Evolutionary conservation across 2,329 filamentous ascomycete genomes (phyloP), one percentile per base, ranked within the genome.

Genomic region (Talaromyces sp.): DNA sequence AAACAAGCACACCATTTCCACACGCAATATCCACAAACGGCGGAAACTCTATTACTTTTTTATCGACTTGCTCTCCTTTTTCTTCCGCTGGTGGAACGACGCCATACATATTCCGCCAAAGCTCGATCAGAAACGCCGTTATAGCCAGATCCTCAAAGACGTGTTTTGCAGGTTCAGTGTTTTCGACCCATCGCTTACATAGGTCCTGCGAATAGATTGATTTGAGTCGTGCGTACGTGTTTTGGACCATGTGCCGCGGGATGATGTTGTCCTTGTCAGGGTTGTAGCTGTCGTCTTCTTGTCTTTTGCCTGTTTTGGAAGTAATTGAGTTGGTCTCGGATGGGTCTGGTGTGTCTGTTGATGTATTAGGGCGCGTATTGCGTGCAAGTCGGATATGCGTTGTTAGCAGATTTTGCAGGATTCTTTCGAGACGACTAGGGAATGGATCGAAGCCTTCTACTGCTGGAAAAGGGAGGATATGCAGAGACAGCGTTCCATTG

Each of bases 21-120:
- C 95, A 98, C 5, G 94, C 95, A 54, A 99, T 92, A 73, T 99
- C 95, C 22, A 97, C 91, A 72, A 98, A 99, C 0, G 94, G 93
- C 0, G 92, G 91, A 71, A 97, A 97, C 0, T 41, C 47, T 11
- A 31, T 16, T 3, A 11, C 22, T 60, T 4, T 27, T 59, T 8
- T 45, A 63, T 6, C 50, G 24, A 0, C 58, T 19, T 16, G 13
- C 0, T 57, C 22, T 10, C 61, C 66, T 7, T 66, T 67, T 22
- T 8, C 19, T 41, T 74, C 71, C 10, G 67, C 69, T 0, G 60
- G 56, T 2, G 72, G 73, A 2, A 68, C 65, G 16, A 70, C 70
- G 0, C 75, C 75, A 74, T 98, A 98, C 88, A 97, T 94, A 65
- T 90, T 87, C 13, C 81, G 79, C 95, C 95, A 99, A 2, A 98